These are phyloP conservation scores for Myotisia sp. DNA, from an alignment of 2,329 filamentous ascomycete genomes.

Conservation along the genomic window DNA sequence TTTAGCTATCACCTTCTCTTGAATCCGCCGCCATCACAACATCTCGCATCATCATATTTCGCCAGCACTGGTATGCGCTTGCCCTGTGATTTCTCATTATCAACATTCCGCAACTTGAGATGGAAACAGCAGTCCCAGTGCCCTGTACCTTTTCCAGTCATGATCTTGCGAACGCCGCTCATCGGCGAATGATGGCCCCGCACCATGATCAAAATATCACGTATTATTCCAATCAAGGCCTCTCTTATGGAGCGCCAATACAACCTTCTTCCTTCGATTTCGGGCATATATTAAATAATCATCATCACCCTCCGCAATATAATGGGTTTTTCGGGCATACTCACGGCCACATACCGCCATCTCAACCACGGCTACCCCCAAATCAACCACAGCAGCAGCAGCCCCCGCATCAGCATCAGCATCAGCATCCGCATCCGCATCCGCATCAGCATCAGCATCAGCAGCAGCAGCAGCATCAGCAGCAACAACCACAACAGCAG, in stretches of 20 bases:
- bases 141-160: slow-evolving; percentile 28
- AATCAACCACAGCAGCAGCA: neutral
- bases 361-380: slow-evolving; percentile 14
- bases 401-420: neutral
- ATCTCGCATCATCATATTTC: no score
- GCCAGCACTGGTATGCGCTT: no score
- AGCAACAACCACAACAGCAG: neutral
- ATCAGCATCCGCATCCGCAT: slow-evolving; percentile 8
- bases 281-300: slow-evolving; percentile 21
- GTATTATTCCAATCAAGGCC: slow-evolving; percentile 24
- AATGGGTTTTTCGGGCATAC: slow-evolving; percentile 22
- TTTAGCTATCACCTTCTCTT: no score
- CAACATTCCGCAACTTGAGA: slow-evolving; percentile 12
- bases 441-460: slow-evolving; percentile 10
- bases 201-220: slow-evolving; percentile 21
- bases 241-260: slow-evolving; percentile 26
- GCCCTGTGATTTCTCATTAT: no score
- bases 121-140: slow-evolving; percentile 30
- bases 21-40: no score
- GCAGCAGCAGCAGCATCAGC: slow-evolving; percentile 4
- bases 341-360: neutral
- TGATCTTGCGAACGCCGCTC: slow-evolving; percentile 22
- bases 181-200: slow-evolving; percentile 26
- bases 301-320: slow-evolving; percentile 18
- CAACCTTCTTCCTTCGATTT: slow-evolving; percentile 22